Base-by-base conservation (phyloP, 208 protist species). In the Porcisia deanei region DNA sequence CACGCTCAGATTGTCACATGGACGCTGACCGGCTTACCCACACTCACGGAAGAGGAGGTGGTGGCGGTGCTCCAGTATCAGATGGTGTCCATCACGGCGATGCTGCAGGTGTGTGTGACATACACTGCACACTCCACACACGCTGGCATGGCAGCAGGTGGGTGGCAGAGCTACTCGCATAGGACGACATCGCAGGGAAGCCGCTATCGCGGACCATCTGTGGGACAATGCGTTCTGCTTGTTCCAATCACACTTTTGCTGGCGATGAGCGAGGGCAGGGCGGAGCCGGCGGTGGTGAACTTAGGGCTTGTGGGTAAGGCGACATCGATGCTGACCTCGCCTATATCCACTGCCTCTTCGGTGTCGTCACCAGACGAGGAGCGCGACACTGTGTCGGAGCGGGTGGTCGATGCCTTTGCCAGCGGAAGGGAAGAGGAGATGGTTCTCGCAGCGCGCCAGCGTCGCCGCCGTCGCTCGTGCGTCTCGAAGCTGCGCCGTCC, bases 201-300 rank as follows among this genome's bases (percentile, higher is more conserved):
- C n/a, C 83, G 79, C 6, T 72, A 85, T 64, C 59, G 72, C 59
- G 76, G 63, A 10, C 80, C 84, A 12, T 68, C 77, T 2, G 74
- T 76, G 25, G 84, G 80, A 0, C 84, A 88, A 74, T 88, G 84
- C 20, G 75, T 86, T 59, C 79, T 85, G 58, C 83, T 90, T 37
- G 77, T 86, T 14, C 86, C 83, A 55, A 82, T 82, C 73, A 78
- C 76, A 34, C 85, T 86, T 47, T 75, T 75, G 6, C 55, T 82
- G 43, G 87, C 92, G 12, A 76, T 92, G 75, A 96, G 92, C 67
- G 89, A 92, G 67, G 89, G 89, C 16, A 73, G 78, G 1, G 89
- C 81, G 52, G 85, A 88, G 59, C 90, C 90, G 20, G 53, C 74
- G 41, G 41, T 73, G 52, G 76, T 89, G 20, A 81, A 84, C 47